Base-by-base conservation (phyloP, 1,284 basidiomycete genomes). In the Pyrrhoderma noxium region DNA sequence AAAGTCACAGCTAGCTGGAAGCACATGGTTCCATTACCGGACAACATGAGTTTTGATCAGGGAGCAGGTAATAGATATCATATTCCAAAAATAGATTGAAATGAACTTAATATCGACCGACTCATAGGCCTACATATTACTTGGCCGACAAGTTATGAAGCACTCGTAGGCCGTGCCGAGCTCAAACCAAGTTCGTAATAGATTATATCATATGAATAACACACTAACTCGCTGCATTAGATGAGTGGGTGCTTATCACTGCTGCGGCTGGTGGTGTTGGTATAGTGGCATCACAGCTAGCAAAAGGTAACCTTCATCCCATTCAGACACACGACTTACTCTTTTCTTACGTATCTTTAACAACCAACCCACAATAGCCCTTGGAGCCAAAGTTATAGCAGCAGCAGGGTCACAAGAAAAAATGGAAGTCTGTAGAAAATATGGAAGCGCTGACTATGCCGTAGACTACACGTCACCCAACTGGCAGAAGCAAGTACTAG, bases 261-360 rank as follows among this genome's bases (percentile, higher is more conserved):
- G 92, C 89, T 8, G 87, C 87, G n/a, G 90, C 89, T 1, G 90
- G 90, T 9, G 94, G 94, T 22, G 93, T 99, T 3, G 95, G 95
- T 0, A 82, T 97, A 45, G 83, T 84, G 7, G 93, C 93, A 2
- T 82, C 92, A 13, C 93, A 96, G 63, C 74, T 95, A 48, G 93
- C 90, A 14, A 94, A 94, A 76, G 79, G 84, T 84, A 34, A 25
- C 61, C 57, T 44, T 23, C 23, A 46, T 37, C 41, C 0, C 43
- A 11, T 21, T 36, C 7, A 16, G 9, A n/a, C 7, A 36, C 18
- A 22, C 37, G 27, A 34, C 8, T 39, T 3, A 37, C 35, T 16
- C 9, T 16, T 9, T 11, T 1, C 27, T 35, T 35, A 38, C 13
- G 13, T 14, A 0, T 13, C 43, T 39, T 34, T 49, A 9, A 13